These are phyloP conservation scores for Annona cherimola DNA, from an alignment of 164 flowering plant species.

Conservation along the genomic window DNA sequence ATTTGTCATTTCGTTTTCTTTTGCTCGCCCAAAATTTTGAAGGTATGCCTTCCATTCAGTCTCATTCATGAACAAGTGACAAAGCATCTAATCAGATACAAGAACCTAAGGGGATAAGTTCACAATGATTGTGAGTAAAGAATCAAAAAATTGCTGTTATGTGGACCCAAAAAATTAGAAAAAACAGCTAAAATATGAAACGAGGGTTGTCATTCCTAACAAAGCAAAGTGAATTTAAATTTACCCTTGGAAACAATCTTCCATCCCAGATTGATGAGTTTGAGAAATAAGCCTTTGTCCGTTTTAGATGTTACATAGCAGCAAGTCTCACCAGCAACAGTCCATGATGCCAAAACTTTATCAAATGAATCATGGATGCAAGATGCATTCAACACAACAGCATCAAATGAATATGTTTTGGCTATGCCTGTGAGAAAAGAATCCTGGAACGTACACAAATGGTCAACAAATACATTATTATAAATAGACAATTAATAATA, in stretches of 20 bases:
- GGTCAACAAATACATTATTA: not conserved
- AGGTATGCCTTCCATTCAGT: too few species aligned
- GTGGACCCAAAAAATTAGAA: too few species aligned
- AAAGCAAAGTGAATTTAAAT: conserved; percentile 10
- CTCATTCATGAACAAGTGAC: too few species aligned
- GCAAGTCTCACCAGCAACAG: conserved; percentile 31
- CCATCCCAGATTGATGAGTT: conserved; percentile 31
- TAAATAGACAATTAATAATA: not conserved
- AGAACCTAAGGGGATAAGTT: too few species aligned
- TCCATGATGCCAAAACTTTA: conserved; percentile 36
- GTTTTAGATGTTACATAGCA: conserved; percentile 38
- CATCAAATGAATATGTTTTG: conserved; percentile 27
- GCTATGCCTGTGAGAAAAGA: conserved; percentile 30
- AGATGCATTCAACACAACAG: conserved; percentile 33
- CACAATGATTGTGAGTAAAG: too few species aligned
- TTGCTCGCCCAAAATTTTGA: too few species aligned
- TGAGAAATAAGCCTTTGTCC: conserved; percentile 22
- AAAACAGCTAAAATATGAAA: not conserved
- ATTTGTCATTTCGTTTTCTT: too few species aligned
- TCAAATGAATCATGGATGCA: conserved; percentile 17
- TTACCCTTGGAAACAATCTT: conserved; percentile 39
- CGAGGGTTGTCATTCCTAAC: not conserved
- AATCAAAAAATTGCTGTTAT: too few species aligned
- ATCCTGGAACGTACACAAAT: conserved; percentile 27
- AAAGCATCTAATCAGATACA: too few species aligned